A percentile compares a stretch with the other conserved stretches of the same genome.
phyloP scores from a whole-genome alignment of 1,284 basidiomycete genomes.

The Tausonia pullulans region DNA sequence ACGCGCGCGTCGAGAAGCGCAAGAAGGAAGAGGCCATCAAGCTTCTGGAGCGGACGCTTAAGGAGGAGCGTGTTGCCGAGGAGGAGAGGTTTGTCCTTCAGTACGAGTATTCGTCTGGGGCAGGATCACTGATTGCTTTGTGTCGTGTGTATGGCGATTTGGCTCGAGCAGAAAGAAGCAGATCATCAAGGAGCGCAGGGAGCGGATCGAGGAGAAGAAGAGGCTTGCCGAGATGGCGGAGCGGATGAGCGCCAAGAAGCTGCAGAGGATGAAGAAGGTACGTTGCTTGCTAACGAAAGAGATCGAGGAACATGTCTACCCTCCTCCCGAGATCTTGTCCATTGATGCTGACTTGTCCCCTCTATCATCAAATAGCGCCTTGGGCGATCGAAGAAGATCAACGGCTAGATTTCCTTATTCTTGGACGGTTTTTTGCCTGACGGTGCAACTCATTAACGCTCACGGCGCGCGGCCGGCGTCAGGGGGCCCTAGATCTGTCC shows the following conservation, averaged over 20 bases:
- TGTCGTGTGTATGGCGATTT: neutral
- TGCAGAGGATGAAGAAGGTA: conserved; percentile 37
- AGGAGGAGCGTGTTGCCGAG: conserved; percentile 32
- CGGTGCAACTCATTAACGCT: conserved; percentile 46
- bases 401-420: conserved; percentile 23
- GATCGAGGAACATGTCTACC: neutral
- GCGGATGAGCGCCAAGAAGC: conserved; percentile 37
- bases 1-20: conserved; percentile 29
- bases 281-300: conserved; percentile 3
- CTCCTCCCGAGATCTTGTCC: neutral
- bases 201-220: conserved; percentile 31
- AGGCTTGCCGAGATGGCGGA: conserved; percentile 32
- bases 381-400: conserved; percentile 37
- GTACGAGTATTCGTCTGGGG: too few species aligned
- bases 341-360: neutral
- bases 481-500: too few species aligned
- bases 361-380: conserved; percentile 24
- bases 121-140: too few species aligned
- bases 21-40: conserved; percentile 28
- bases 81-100: conserved; percentile 28
- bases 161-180: conserved; percentile 24
- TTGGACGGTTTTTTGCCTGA: too few species aligned
- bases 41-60: conserved; percentile 33
- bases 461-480: too few species aligned
- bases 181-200: conserved; percentile 32